Percentiles rank a stretch among this genome's conserved stretches.
phyloP scores from a whole-genome alignment of 192 early-diverging fungal genomes.

The Coemansia sp. region DNA sequence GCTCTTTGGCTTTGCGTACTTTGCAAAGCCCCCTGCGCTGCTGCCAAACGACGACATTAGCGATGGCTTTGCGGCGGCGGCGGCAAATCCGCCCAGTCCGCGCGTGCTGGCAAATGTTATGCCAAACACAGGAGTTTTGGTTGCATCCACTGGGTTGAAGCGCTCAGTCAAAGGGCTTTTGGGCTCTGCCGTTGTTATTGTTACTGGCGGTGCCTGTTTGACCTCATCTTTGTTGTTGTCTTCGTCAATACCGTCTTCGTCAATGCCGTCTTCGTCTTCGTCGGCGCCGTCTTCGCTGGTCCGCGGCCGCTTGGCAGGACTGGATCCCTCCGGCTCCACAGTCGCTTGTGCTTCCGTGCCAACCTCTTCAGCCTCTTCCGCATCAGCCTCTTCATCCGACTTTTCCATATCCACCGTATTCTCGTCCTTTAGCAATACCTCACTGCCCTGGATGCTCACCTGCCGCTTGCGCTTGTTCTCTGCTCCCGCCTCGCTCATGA shows the following conservation, averaged over 20 bases:
- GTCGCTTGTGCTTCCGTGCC: not conserved
- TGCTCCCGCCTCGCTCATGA: slow-evolving; percentile 13
- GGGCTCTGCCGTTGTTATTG: slow-evolving; percentile 6
- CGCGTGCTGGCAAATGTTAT: slow-evolving; percentile 22
- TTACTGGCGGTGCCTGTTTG: not conserved
- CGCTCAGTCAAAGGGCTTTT: not conserved
- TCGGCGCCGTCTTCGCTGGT: slow-evolving; percentile 36
- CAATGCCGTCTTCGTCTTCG: slow-evolving; percentile 8
- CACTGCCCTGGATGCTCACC: slow-evolving; percentile 32
- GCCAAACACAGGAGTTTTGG: slow-evolving; percentile 25
- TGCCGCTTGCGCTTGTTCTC: slow-evolving; percentile 55
- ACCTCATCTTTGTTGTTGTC: not conserved
- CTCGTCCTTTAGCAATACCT: slow-evolving; percentile 3
- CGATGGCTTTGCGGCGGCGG: slow-evolving; percentile 29
- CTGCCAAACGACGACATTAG: slow-evolving; percentile 27
- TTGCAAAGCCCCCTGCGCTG: slow-evolving; percentile 38
- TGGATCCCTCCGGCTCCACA: slow-evolving; percentile 18
- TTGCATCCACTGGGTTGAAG: not conserved
- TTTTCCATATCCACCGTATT: not conserved
- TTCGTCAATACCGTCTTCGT: not conserved
- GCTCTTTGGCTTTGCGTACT: slow-evolving; percentile 27
- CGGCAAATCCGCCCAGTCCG: slow-evolving; percentile 40
- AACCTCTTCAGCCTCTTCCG: not conserved
- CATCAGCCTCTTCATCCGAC: not conserved
- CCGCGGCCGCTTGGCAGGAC: slow-evolving; percentile 49